phyloP scores from a whole-genome alignment of 2,329 filamentous ascomycete species.

The Geosmithia flava region DNA sequence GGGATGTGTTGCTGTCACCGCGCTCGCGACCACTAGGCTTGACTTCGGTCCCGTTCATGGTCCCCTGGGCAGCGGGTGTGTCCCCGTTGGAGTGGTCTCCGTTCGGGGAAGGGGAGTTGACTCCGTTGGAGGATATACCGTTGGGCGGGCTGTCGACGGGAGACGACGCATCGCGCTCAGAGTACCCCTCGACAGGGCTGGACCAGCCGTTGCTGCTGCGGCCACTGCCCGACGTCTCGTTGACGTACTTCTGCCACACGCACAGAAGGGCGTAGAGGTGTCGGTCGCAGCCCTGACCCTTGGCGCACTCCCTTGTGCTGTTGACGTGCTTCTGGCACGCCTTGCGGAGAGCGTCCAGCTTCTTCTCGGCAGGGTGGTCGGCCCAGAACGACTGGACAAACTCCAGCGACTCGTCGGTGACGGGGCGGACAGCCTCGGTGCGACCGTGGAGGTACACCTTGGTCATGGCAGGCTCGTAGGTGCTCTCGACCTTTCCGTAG shows the following conservation, averaged over 20 bases:
- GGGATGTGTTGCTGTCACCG: conserved; percentile 40
- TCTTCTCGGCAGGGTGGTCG: conserved; percentile 69
- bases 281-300: conserved; percentile 81
- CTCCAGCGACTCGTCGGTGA: conserved; percentile 70
- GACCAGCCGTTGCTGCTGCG: conserved; percentile 50
- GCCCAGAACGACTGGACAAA: conserved; percentile 95
- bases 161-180: conserved; percentile 15
- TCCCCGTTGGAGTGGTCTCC: conserved; percentile 12
- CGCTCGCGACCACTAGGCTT: conserved; percentile 27
- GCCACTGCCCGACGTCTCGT: conserved; percentile 45
- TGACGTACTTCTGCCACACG: conserved; percentile 82
- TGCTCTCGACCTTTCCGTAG: conserved; percentile 86
- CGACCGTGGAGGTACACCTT: conserved; percentile 88
- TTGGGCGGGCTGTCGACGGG: neutral
- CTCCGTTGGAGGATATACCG: conserved; percentile 8
- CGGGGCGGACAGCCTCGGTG: conserved; percentile 84
- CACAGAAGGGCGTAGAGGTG: conserved; percentile 91
- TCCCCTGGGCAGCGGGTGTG: conserved; percentile 31
- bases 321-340: conserved; percentile 75
- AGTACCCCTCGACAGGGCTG: conserved; percentile 41
- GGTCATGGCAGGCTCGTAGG: conserved; percentile 97
- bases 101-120: conserved; percentile 26
- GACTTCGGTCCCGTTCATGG: conserved; percentile 20
- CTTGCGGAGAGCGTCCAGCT: conserved; percentile 73
- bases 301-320: conserved; percentile 73